A percentile compares a stretch with the other conserved stretches of the same genome.
phyloP scores from a whole-genome alignment of 2,329 filamentous ascomycete genomes.

The Alternaria sp. region DNA sequence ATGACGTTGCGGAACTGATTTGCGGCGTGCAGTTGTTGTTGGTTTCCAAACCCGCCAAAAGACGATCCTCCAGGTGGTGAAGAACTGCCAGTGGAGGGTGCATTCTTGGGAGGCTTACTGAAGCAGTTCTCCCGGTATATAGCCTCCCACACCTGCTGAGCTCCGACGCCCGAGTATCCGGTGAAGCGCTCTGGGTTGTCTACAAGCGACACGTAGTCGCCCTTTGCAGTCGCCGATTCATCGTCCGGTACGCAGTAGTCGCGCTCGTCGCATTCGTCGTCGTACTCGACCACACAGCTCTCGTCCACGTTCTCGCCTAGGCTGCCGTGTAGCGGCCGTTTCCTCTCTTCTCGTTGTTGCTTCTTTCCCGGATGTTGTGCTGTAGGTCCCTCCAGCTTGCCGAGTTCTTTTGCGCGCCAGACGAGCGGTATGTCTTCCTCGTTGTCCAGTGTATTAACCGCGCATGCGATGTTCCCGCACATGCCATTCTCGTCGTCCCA shows the following conservation, averaged over 20 bases:
- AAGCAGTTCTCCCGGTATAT: constrained; percentile 99
- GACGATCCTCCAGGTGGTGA: constrained; percentile 48
- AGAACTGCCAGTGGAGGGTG: constrained; percentile 43
- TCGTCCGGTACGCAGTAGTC: constrained; percentile 98
- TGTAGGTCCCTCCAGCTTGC: constrained; percentile 88
- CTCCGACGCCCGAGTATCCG: constrained; percentile 84
- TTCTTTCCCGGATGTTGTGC: constrained; percentile 85
- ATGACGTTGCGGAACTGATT: constrained; percentile 68
- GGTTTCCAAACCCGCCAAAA: constrained; percentile 52
- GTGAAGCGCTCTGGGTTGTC: constrained; percentile 96
- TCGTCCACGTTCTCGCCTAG: constrained; percentile 88
- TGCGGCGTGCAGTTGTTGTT: constrained; percentile 60
- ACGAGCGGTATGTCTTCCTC: constrained; percentile 91
- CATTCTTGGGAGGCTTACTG: constrained; percentile 53
- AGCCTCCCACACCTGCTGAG: constrained; percentile 92
- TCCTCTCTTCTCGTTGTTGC: constrained; percentile 72
- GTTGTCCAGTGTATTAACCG: constrained; percentile 92
- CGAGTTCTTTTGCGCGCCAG: constrained; percentile 90
- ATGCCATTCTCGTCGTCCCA: constrained; percentile 93
- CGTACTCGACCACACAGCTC: constrained; percentile 96
- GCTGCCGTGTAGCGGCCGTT: constrained; percentile 78
- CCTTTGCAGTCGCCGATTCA: constrained; percentile 82
- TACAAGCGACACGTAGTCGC: constrained; percentile 93
- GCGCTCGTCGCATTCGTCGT: constrained; percentile 94
- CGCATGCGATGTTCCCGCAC: constrained; percentile 96